phyloP scores from a whole-genome alignment of 2,329 filamentous ascomycete genomes.

The Nemania sp. region DNA sequence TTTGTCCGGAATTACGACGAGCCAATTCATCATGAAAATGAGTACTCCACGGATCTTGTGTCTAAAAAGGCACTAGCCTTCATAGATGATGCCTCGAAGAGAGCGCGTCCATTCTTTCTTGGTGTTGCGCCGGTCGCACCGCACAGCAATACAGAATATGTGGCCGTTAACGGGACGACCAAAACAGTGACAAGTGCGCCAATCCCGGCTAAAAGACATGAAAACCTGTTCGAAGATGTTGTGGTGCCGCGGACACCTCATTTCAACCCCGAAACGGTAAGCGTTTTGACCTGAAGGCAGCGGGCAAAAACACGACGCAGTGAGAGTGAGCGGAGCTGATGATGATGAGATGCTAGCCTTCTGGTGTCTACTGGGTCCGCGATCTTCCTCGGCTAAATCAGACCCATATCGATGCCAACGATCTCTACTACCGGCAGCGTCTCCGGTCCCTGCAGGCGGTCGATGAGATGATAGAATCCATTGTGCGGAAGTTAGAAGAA shows the following conservation, averaged over 20 bases:
- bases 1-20: slow-evolving; percentile 60
- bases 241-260: slow-evolving; percentile 64
- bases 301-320: background rate
- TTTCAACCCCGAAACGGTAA: slow-evolving; percentile 63
- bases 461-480: slow-evolving; percentile 57
- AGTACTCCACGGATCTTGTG: slow-evolving; percentile 60
- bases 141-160: slow-evolving; percentile 31
- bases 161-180: slow-evolving; percentile 44
- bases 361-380: slow-evolving; percentile 50
- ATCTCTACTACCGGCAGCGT: slow-evolving; percentile 52
- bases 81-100: slow-evolving; percentile 55
- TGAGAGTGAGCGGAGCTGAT: slow-evolving; percentile 6
- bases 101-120: slow-evolving; percentile 61
- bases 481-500: slow-evolving; percentile 49
- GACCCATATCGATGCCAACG: slow-evolving; percentile 51
- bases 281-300: slow-evolving; percentile 31
- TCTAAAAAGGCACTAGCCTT: slow-evolving; percentile 56
- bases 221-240: slow-evolving; percentile 61
- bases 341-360: slow-evolving; percentile 29
- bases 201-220: slow-evolving; percentile 61
- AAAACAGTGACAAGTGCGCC: slow-evolving; percentile 45
- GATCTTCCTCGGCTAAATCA: slow-evolving; percentile 45
- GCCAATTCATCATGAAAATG: slow-evolving; percentile 58
- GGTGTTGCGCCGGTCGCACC: slow-evolving; percentile 64
- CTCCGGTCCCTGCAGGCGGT: slow-evolving; percentile 58